phyloP scores from a whole-genome alignment of 768 basidiomycete species.

The Phlebiopsis flavidoalba region DNA sequence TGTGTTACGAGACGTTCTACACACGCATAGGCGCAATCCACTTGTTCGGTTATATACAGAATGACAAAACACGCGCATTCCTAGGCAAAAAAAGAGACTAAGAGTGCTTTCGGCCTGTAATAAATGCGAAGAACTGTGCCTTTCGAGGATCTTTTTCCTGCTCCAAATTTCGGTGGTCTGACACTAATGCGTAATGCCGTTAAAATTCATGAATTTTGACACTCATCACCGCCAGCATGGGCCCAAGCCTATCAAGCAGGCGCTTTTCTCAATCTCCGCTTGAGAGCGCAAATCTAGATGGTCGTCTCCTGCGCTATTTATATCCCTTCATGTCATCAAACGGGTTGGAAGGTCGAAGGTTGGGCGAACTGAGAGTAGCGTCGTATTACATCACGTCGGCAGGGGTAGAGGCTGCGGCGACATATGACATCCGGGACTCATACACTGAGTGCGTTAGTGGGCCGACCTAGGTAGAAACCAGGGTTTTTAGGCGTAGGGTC shows the following conservation, averaged over 20 bases:
- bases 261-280: constrained; percentile 74
- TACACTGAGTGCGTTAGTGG: constrained; percentile 25
- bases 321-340: constrained; percentile 61
- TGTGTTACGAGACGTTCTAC: constrained; percentile 28
- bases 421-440: constrained; percentile 45
- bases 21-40: constrained; percentile 47
- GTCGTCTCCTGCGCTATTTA: constrained; percentile 63
- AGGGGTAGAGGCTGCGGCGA: constrained; percentile 72
- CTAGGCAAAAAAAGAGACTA: constrained; percentile 29
- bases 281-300: constrained; percentile 81
- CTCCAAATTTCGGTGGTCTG: constrained; percentile 61
- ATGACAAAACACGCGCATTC: constrained; percentile 77
- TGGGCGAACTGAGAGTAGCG: constrained; percentile 52
- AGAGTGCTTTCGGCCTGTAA: not conserved
- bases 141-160: constrained; percentile 61
- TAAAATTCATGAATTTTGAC: constrained; percentile 63
- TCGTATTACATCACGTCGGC: constrained; percentile 74
- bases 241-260: constrained; percentile 78
- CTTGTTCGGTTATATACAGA: constrained; percentile 52
- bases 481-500: constrained; percentile 12
- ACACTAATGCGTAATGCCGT: constrained; percentile 85
- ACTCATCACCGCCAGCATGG: constrained; percentile 89
- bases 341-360: constrained; percentile 57
- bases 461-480: not conserved
- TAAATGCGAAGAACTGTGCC: constrained; percentile 34